Base-by-base conservation (phyloP, 495 filamentous ascomycete species). In the Penicillium egyptiacum region DNA sequence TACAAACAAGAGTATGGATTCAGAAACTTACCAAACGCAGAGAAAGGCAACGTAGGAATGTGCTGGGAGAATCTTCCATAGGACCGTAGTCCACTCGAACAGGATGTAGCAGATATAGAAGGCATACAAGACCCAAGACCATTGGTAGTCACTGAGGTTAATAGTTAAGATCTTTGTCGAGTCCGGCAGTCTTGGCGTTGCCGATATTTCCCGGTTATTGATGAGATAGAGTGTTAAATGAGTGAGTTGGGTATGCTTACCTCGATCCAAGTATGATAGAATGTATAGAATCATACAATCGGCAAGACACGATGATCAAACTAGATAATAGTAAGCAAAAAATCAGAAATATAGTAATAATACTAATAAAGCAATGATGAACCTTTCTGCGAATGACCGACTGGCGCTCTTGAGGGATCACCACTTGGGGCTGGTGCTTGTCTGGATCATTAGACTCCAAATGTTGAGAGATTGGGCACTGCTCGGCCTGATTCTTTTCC, bases 61-160 rank as follows among this genome's bases (percentile, higher is more conserved):
- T 3, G 79, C 79, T 16, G 82, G 81, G 22, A 86, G 67, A 20
- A 84, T 66, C 60, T 87, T 87, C 80, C 84, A 89, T 25, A 67
- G 42, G 9, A 71, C 50, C 1, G 64, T 64, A 2, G 62, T 62
- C 69, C 69, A 71, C 45, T 71, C 66, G 19, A 71, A 71, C 25
- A 64, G 1, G 30, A 69, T 63, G 39, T 71, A 71, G 31, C 47
- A 62, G 33, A 71, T 84, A 60, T 90, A 90, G 58, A 90, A 90
- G 11, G 86, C 80, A 12, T 83, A 86, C 26, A 90, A 71, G 17
- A 90, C 70, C 87, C 87, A 91, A 60, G 83, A 71, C 60, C 81
- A 85, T 44, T 80, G 72, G 22, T 68, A 61, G 28, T 76, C 70
- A 14, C 57, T 64, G 12, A 84, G 65, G 5, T 74, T 57, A n/a